A percentile compares a stretch with the other conserved stretches of the same genome.
phyloP scores from a whole-genome alignment of 2,329 filamentous ascomycete genomes.

The Didymellaceae sp. region DNA sequence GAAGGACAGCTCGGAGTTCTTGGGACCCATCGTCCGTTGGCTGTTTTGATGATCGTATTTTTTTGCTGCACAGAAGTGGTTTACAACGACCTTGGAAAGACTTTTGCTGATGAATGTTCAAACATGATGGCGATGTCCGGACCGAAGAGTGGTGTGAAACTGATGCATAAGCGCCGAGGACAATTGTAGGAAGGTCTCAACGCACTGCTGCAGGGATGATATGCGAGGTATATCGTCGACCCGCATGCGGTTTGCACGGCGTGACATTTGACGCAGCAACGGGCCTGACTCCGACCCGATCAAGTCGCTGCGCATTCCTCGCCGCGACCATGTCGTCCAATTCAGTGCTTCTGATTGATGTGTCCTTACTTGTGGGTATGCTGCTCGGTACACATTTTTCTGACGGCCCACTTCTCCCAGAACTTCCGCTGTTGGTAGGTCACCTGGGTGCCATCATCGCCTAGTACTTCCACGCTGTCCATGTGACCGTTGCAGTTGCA shows the following conservation, averaged over 20 bases:
- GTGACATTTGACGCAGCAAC: slow-evolving; percentile 20
- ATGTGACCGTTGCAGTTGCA: slow-evolving; percentile 54
- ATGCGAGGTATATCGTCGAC: slow-evolving; percentile 22
- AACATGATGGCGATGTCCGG: background rate
- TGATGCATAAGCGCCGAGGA: slow-evolving; percentile 31
- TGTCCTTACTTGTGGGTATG: slow-evolving; percentile 47
- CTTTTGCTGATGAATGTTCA: no score
- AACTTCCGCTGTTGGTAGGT: slow-evolving; percentile 59
- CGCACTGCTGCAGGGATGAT: slow-evolving; percentile 18
- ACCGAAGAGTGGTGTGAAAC: slow-evolving; percentile 19
- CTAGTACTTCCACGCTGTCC: slow-evolving; percentile 54
- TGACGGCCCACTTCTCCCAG: slow-evolving; percentile 63
- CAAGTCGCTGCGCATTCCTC: background rate
- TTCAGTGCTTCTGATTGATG: background rate
- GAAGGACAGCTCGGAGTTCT: no score
- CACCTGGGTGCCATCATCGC: slow-evolving; percentile 57
- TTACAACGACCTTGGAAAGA: no score
- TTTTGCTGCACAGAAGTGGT: no score
- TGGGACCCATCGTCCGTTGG: no score
- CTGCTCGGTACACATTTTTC: slow-evolving; percentile 53
- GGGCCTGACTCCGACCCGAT: slow-evolving; percentile 5
- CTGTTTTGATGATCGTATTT: no score
- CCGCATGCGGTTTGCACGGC: slow-evolving; percentile 20
- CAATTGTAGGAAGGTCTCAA: slow-evolving; percentile 11
- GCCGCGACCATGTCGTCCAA: background rate